These are phyloP conservation scores for Annulohypoxylon moriforme DNA, from an alignment of 495 filamentous ascomycete genomes.

Conservation along the genomic window DNA sequence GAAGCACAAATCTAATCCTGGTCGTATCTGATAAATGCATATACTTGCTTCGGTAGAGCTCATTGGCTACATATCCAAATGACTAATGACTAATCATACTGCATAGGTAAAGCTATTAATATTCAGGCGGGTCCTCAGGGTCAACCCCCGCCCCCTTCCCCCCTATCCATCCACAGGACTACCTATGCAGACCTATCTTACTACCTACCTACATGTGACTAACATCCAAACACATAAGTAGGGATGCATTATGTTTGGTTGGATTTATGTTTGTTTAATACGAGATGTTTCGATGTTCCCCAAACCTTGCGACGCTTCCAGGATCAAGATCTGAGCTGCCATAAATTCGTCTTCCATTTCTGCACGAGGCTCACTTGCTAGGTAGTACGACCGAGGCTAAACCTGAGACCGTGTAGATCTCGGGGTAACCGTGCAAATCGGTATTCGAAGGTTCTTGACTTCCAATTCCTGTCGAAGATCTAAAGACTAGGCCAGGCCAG, in stretches of 20 bases:
- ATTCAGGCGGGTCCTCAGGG: no score
- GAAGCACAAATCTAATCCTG: no score
- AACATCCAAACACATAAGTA: no score
- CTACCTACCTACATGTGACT: no score
- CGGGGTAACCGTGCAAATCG: background rate
- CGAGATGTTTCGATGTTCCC: background rate
- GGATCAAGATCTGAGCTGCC: background rate
- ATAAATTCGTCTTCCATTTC: background rate
- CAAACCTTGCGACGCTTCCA: background rate
- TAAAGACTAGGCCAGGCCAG: background rate
- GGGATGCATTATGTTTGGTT: background rate
- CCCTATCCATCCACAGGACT: no score
- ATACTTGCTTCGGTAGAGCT: no score
- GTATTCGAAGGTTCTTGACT: background rate
- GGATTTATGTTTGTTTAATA: background rate
- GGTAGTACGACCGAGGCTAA: background rate
- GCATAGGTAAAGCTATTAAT: no score
- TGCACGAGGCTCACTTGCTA: background rate
- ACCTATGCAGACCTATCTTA: no score
- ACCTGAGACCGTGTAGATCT: background rate
- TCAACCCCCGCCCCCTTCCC: no score
- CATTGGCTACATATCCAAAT: no score
- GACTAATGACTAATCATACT: no score
- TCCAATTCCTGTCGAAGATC: background rate
- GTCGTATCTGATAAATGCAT: no score